Conservation (phyloP, 306 rosid genomes). For the Carpinus viminea region DNA sequence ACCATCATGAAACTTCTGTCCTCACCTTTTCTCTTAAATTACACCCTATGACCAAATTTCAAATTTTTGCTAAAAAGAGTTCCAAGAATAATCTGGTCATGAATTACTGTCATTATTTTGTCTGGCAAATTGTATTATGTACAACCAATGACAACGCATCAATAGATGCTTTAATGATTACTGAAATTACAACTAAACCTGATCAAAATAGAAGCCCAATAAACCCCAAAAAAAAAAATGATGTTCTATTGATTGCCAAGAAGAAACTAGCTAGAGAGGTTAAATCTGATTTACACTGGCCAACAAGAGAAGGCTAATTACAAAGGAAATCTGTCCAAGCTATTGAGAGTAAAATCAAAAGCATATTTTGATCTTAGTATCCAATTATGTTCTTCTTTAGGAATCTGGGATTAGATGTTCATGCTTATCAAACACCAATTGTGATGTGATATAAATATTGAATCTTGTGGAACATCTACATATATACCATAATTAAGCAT, state of each 20-base stretch:
- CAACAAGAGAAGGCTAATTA: too few species aligned
- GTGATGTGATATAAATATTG: too few species aligned
- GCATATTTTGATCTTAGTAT: too few species aligned
- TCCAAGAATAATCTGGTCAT: too few species aligned
- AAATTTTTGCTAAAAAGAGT: background rate
- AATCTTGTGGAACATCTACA: too few species aligned
- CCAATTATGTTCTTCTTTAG: too few species aligned
- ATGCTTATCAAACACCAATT: too few species aligned
- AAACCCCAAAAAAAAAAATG: background rate
- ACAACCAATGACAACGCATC: constrained; percentile 38
- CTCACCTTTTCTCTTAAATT: constrained; percentile 23
- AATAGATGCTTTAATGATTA: constrained; percentile 32
- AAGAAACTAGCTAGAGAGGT: background rate
- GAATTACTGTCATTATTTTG: constrained; percentile 25
- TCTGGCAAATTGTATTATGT: constrained; percentile 30
- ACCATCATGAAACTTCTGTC: constrained; percentile 21
- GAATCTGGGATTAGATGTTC: too few species aligned
- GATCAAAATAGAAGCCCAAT: constrained; percentile 13
- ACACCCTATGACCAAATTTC: constrained; percentile 14
- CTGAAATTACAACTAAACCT: constrained; percentile 25
- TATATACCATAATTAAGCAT: too few species aligned
- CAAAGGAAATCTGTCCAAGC: too few species aligned
- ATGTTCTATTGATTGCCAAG: constrained; percentile 26
- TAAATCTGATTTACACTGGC: background rate
- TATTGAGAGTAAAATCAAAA: too few species aligned